Conservation (phyloP, 371 early-diverging fungal species). For the Zychaea mexicana region DNA sequence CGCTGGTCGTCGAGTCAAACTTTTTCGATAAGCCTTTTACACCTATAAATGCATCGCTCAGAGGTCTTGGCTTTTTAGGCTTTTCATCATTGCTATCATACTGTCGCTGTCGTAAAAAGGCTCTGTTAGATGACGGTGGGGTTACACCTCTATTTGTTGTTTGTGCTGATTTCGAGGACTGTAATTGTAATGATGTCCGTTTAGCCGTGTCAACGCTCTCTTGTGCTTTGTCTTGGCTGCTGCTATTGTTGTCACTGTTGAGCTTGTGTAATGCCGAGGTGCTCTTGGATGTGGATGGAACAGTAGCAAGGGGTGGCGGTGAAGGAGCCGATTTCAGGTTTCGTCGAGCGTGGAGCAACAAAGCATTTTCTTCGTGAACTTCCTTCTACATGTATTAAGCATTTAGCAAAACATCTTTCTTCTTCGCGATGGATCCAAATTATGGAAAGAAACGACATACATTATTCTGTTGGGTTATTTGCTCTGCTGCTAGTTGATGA, state of each 20-base stretch:
- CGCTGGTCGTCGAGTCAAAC: background rate
- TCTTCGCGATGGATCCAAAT: too few species aligned
- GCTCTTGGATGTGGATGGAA: background rate
- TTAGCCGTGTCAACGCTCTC: too few species aligned
- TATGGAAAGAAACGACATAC: background rate
- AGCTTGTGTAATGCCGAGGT: background rate
- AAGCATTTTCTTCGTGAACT: too few species aligned
- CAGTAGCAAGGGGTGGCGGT: background rate
- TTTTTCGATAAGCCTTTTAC: slow-evolving; percentile 10
- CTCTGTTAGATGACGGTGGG: background rate
- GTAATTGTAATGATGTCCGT: slow-evolving; percentile 2
- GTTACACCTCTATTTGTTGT: background rate
- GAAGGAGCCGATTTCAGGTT: background rate
- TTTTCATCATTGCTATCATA: background rate
- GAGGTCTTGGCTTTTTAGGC: slow-evolving; percentile 2
- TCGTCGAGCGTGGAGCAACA: background rate
- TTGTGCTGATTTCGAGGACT: background rate
- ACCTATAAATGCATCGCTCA: slow-evolving; percentile 13
- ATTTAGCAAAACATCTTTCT: too few species aligned
- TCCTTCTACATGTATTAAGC: too few species aligned
- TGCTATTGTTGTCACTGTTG: background rate
- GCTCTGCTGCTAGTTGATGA: background rate
- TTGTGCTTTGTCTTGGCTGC: background rate
- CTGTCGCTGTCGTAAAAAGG: background rate
- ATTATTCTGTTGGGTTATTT: background rate